Evolutionary conservation across 164 flowering plant genomes (phyloP), one percentile per base, ranked within the genome.

Genomic region (Aristolochia contorta): DNA sequence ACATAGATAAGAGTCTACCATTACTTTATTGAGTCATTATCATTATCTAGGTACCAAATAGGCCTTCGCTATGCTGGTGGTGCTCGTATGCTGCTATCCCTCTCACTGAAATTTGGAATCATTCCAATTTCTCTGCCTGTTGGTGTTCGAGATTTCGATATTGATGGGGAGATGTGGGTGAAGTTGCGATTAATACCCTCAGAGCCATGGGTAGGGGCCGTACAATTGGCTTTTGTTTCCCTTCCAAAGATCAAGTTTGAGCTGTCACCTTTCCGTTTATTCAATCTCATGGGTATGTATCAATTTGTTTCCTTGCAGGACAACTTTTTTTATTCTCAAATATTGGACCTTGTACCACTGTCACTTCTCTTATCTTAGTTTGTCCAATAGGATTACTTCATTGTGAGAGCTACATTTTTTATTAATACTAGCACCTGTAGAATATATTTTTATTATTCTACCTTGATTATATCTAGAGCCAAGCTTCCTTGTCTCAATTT

Each of bases 161-260:
- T 93, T 77, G 98, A 93, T 65, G 98, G 98, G 57, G 98, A 92
- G 71, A 84, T 92, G 32, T 93, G 98, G 98, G 98, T 89, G 20
- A 89, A 93, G 72, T 65, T 93, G 77, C 79, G 97, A 30, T 60
- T 93, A 62, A 87, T 93, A 75, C 98, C 97, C 33, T 74, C 93
- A 58, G 96, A 83, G 63, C 98, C 98, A 57, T 93, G 87, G 88
- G 94, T 93, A 7, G 98, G 98, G 69, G 91, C 91, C 62, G 94
- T 74, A 62, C 77, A 84, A 49, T 87, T 94, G 96, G 98, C 98
- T 32, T 93, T 93, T 81, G 98, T 92, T 71, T 84, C 96, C 33
- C 88, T 92, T 65, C 98, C 98, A 53, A 89, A 85, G 74, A 87
- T 89, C 73, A 89, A 82, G 63, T 83, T 93, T 71, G 85, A 81